Base-by-base conservation (phyloP, 257 asterid species). In the Voacanga thouarsii region DNA sequence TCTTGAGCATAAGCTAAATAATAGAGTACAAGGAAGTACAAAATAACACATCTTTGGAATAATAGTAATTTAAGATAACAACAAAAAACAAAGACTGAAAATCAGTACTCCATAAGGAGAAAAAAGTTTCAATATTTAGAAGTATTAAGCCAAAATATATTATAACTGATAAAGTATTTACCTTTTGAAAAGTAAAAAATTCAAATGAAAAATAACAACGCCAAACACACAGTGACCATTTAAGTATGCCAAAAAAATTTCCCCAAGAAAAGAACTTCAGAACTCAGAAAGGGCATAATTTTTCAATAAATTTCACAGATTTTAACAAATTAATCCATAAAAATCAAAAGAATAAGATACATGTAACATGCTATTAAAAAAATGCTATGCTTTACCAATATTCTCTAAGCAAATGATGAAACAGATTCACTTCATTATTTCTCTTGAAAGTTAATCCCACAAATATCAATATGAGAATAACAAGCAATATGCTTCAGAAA, bases 171-270 rank as follows among this genome's bases (percentile, higher is more conserved):
- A 19, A 72, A 81, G 47, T 12, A 72, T 43, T 30, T 80, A 84
- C 88, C 87, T 83, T 77, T 45, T 18, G 76, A 50, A 53, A 78
- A 57, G 59, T 18, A 68, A 87, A 85, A 78, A 85, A 77, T 77
- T 81, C 84, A 19, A 64, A 56, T 41, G 74, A 78, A 78, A 77
- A 51, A 66, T 68, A 74, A 24, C 78, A 51, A 30, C 72, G 85
- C 30, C 72, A 75, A 75, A 67, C 53, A 51, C 76, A 77, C 61
- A 76, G 30, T 68, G 72, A 61, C 60, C 50, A 47, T 57, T 75
- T 71, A 45, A 76, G 26, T 69, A 80, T 80, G 80, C 73, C 45
- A 59, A 77, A 49, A 85, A 60, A 60, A 3, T 41, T 49, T 7
- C 23, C 77, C 60, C 19, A 19, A 37, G 41, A 1, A 56, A 43